Evolutionary conservation across 2,329 filamentous ascomycete species (phyloP).

Genomic region (Scytalidium sp.): DNA sequence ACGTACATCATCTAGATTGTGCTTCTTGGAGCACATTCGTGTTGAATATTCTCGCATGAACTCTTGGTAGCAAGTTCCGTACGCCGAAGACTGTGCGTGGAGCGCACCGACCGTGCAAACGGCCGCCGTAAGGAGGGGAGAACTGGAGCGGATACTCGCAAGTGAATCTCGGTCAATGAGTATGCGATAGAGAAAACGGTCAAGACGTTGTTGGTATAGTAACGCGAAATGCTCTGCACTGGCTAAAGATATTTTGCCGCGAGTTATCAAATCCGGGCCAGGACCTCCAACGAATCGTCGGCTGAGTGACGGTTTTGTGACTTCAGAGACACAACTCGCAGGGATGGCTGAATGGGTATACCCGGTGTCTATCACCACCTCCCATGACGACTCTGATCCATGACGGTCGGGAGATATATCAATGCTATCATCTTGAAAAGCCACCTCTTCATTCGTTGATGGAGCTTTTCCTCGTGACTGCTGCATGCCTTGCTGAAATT

Average conservation of each 20-base stretch:
- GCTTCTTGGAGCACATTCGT: conserved; percentile 27
- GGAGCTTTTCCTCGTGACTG: too few relatives aligned
- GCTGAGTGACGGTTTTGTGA: too few relatives aligned
- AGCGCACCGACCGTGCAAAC: conserved; percentile 31
- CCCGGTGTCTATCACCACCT: too few relatives aligned
- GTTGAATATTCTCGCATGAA: conserved; percentile 35
- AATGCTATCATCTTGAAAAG: too few relatives aligned
- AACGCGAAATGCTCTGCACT: conserved; percentile 44
- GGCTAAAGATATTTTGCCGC: conserved; percentile 38
- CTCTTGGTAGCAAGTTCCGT: conserved; percentile 11
- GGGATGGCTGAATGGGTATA: too few relatives aligned
- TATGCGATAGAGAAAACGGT: conserved; percentile 46
- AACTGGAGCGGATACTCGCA: conserved; percentile 47
- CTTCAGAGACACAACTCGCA: too few relatives aligned
- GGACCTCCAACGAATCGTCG: too few relatives aligned
- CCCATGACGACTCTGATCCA: too few relatives aligned
- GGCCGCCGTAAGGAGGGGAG: conserved; percentile 29
- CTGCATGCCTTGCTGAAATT: too few relatives aligned
- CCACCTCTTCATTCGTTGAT: too few relatives aligned
- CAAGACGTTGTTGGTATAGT: conserved; percentile 43
- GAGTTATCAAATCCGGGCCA: conserved; percentile 48
- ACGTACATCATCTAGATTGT: conserved; percentile 26
- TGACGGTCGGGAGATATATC: too few relatives aligned
- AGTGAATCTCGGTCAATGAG: conserved; percentile 44
- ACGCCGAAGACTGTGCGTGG: conserved; percentile 10